Evolutionary conservation across 164 flowering plant species (phyloP), one percentile per base, ranked within the genome.

Genomic region (Magnolia changhungtana): DNA sequence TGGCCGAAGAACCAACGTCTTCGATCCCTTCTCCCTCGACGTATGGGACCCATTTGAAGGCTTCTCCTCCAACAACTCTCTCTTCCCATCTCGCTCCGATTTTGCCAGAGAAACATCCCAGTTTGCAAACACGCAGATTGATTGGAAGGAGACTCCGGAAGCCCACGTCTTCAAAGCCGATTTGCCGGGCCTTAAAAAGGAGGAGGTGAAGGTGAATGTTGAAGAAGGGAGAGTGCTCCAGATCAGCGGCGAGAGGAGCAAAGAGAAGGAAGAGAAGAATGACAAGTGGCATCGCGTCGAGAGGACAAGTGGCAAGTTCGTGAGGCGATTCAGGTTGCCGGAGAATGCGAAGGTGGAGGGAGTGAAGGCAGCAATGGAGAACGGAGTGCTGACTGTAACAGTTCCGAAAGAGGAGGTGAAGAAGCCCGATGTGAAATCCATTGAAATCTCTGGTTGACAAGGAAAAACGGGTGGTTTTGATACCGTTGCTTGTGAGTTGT

Each of bases 61-160:
- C 68, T 71, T 74, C 63, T 31, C 80, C 20, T 67, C 61, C 70
- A 24, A 11, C 18, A n/a, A 27, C 37, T 21, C 27, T 10, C 8
- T 11, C 23, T 16, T 61, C 45, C 66, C 29, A 9, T 19, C 27
- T 8, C 71, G 67, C 50, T 63, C 68, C 18, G 50, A 69, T 9
- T 7, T 65, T 50, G 13, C 71, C 74, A 61, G 84, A 80, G 58
- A 67, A 27, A 70, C 77, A 1, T 19, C 85, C 7, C 75, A 77
- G 8, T 61, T 83, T 9, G 83, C 76, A 5, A 74, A 69, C 72
- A 66, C 82, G 1, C 64, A 70, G 8, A 72, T 85, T 19, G 88
- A 86, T 16, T 86, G 88, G 88, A 84, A 80, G 74, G 86, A 86
- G 52, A 86, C 86, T 27, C 81, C 82, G 3, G 81, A 82, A 65